Base-by-base conservation (phyloP, 129 eudicot species). In the Apium graveolens region DNA sequence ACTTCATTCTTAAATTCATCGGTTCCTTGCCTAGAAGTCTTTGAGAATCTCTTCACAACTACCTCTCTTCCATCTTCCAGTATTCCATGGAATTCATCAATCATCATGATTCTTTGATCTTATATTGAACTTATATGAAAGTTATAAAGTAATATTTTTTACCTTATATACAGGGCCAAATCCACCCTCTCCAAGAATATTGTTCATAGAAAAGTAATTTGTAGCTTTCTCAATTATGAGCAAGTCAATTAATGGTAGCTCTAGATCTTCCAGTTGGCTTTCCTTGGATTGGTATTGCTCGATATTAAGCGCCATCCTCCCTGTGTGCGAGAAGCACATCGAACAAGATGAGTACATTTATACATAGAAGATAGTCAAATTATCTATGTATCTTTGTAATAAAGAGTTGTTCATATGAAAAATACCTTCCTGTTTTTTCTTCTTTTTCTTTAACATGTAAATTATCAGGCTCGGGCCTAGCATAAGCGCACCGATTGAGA, bases 161-260 rank as follows among this genome's bases (percentile, higher is more conserved):
- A 86, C 88, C 89, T 83, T 86, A 80, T 84, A 88, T 79, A 88
- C 89, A 0, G 89, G 85, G 39, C 91, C 90, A 84, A 87, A 90
- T n/a, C 90, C 91, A 39, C 92, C 92, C 80, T 86, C 89, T 78
- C 92, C 92, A 44, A 88, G 85, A 77, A 84, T 88, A 80, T 88
- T 86, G 27, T 80, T 80, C 12, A 46, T 24, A 4, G 92, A 84
- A 70, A 88, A 88, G 45, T 84, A 80, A 41, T 82, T 65, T 0
- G 92, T 88, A 44, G 92, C 86, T 70, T 80, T 74, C n/a, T 55
- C 86, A 70, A 88, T 80, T 34, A 79, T 73, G 13, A 82, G 43
- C 24, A 88, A 78, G 68, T 77, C 48, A 46, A 80, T 65, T 53
- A 88, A 75, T 41, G 91, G 89, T 51, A 88, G 68, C 68, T 85